phyloP scores from a whole-genome alignment of 305 asterid genomes.

The Fraxinus sp. region DNA sequence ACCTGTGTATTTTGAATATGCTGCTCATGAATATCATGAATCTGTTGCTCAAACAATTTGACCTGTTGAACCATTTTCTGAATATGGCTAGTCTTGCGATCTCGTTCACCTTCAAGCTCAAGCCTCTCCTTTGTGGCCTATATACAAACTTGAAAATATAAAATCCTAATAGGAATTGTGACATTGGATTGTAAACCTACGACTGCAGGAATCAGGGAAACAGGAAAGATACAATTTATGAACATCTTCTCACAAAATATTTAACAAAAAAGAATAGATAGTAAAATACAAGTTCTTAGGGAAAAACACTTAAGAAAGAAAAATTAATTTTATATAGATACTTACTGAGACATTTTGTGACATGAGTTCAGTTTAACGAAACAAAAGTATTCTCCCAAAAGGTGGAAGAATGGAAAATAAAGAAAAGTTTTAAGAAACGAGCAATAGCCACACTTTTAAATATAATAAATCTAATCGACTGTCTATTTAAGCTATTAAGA shows the following conservation, averaged over 20 bases:
- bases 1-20: conserved; percentile 73
- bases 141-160: conserved; percentile 24
- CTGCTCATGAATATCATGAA: conserved; percentile 63
- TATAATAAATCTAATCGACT: conserved; percentile 4
- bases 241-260: conserved; percentile 9
- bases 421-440: conserved; percentile 15
- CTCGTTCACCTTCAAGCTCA: conserved; percentile 57
- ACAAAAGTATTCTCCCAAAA: conserved; percentile 2
- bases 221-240: conserved; percentile 12
- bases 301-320: conserved; percentile 2
- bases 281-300: conserved; percentile 6
- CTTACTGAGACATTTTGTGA: not conserved
- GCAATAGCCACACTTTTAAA: conserved; percentile 16
- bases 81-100: conserved; percentile 42
- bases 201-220: not conserved
- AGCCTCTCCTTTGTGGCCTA: conserved; percentile 69
- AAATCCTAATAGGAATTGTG: conserved; percentile 17
- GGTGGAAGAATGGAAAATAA: conserved; percentile 8
- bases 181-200: conserved; percentile 11
- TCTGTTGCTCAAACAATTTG: conserved; percentile 59
- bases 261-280: conserved; percentile 1
- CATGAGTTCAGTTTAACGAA: not conserved
- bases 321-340: not conserved
- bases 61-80: conserved; percentile 42
- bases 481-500: conserved; percentile 14